Percentiles rank a stretch among this genome's conserved stretches.
These are phyloP conservation scores for Aspergillus hortae DNA, from an alignment of 2,329 filamentous ascomycete species.

Conservation along the genomic window DNA sequence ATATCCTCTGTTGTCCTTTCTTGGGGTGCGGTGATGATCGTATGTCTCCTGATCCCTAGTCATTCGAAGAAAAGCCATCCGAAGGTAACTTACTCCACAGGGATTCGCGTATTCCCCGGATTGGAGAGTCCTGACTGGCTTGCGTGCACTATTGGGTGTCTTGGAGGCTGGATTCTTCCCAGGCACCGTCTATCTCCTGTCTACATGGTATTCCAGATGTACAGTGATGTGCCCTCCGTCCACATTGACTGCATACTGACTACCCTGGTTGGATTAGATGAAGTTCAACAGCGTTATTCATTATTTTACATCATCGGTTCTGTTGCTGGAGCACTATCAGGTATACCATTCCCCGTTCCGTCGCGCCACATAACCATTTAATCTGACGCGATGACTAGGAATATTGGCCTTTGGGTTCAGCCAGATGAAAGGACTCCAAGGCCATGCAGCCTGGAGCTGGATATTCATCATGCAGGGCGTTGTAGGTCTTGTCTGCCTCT, in stretches of 20 bases:
- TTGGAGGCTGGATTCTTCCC: slow-evolving; percentile 60
- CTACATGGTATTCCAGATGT: slow-evolving; percentile 63
- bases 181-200: slow-evolving; percentile 67
- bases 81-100: background rate
- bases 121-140: slow-evolving; percentile 23
- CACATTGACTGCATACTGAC: background rate
- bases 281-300: slow-evolving; percentile 33
- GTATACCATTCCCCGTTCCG: slow-evolving; percentile 20
- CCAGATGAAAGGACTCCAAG: slow-evolving; percentile 41
- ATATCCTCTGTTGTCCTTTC: slow-evolving; percentile 24
- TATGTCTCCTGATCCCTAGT: slow-evolving; percentile 14
- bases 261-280: slow-evolving; percentile 12
- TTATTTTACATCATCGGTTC: slow-evolving; percentile 50
- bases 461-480: slow-evolving; percentile 55
- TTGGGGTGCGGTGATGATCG: slow-evolving; percentile 28
- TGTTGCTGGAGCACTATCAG: slow-evolving; percentile 46
- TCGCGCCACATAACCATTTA: no score
- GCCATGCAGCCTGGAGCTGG: slow-evolving; percentile 50
- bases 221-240: background rate
- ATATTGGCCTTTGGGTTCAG: slow-evolving; percentile 42
- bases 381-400: no score
- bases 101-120: slow-evolving; percentile 5
- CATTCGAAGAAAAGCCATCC: no score
- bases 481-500: slow-evolving; percentile 14
- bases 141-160: slow-evolving; percentile 25